Evolutionary conservation across 139 green algal genomes (phyloP).

Genomic region (Chlorella sorokiniana): DNA sequence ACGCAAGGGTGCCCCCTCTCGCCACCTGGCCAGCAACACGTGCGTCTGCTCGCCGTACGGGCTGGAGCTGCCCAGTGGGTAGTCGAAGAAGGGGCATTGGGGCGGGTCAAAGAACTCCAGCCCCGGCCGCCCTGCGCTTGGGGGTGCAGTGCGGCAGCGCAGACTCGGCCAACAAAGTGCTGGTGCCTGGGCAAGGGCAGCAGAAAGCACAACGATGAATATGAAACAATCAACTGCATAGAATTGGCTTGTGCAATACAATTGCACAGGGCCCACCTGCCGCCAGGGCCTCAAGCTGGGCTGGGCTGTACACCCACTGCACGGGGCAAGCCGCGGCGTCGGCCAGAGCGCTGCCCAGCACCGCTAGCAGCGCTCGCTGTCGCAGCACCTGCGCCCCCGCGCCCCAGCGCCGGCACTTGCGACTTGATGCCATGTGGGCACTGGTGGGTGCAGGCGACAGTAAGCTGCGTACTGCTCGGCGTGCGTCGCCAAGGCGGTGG

Average conservation of each 20-base stretch:
- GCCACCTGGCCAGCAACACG: slow-evolving; percentile 28
- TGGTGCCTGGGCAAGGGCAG: not conserved
- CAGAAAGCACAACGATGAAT: not conserved
- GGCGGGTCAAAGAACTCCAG: slow-evolving; percentile 65
- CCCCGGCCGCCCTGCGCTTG: slow-evolving; percentile 1
- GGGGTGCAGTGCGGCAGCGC: not conserved
- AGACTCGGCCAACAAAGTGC: not conserved
- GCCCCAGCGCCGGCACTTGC: not conserved
- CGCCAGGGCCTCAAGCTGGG: slow-evolving; percentile 30
- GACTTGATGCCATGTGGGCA: not conserved
- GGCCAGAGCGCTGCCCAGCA: slow-evolving; percentile 38
- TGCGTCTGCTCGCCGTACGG: slow-evolving; percentile 65
- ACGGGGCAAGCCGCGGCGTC: slow-evolving; percentile 54
- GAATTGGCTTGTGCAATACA: too few species aligned
- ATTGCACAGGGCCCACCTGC: too few species aligned
- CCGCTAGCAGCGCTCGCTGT: not conserved
- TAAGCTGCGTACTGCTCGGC: not conserved
- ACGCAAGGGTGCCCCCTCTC: not conserved
- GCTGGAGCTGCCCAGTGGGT: slow-evolving; percentile 50
- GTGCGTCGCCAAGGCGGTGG: not conserved
- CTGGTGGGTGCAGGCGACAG: not conserved
- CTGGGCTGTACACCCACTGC: slow-evolving; percentile 61
- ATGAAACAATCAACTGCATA: too few species aligned
- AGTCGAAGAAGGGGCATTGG: slow-evolving; percentile 58
- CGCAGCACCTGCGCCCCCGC: not conserved